Evolutionary conservation across 306 rosid species (phyloP), one percentile per base, ranked within the genome.

Genomic region (Citrullus colocynthis): DNA sequence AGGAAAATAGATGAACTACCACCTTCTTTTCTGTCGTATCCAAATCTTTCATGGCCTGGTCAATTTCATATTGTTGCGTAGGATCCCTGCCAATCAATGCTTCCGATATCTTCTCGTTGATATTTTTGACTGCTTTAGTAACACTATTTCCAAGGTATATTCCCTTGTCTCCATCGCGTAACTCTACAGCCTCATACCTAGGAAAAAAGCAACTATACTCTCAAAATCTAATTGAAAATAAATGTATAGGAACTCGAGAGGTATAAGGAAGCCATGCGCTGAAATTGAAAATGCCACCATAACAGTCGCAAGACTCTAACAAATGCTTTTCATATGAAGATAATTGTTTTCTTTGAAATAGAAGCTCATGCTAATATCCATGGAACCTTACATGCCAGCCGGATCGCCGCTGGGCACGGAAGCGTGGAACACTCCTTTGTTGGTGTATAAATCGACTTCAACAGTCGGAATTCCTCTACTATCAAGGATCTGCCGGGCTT

Each of bases 11-110:
- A 52, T 30, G 20, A 2, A 44, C 5, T 63, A 89, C 96, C 97
- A 91, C 98, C 98, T 92, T 95, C 87, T 95, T 95, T 83, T 90
- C 98, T n/a, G 98, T 92, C 85, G 83, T 95, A 82, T 95, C 97
- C 65, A 95, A 85, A 88, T 90, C 97, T 44, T 83, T 90, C 97
- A 95, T 90, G 60, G 96, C 97, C 80, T 89, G 92, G 84, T 95
- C 98, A 90, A 95, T 89, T 87, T 95, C 97, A 9, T 89, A 83
- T 77, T 95, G 98, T 74, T 90, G 93, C 2, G 87, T 90, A 44
- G 98, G 98, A 83, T 92, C 97, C 97, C 93, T 92, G 81, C 97
- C 98, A 69, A 90, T 72, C 81, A 95, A 84, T 13, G 97, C 97
- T 85, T 88, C 97, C 0, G 96, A 92, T 79, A 95, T 92, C 72